phyloP scores from a whole-genome alignment of 2,329 filamentous ascomycete species.

The Aspergillus tubingensis region DNA sequence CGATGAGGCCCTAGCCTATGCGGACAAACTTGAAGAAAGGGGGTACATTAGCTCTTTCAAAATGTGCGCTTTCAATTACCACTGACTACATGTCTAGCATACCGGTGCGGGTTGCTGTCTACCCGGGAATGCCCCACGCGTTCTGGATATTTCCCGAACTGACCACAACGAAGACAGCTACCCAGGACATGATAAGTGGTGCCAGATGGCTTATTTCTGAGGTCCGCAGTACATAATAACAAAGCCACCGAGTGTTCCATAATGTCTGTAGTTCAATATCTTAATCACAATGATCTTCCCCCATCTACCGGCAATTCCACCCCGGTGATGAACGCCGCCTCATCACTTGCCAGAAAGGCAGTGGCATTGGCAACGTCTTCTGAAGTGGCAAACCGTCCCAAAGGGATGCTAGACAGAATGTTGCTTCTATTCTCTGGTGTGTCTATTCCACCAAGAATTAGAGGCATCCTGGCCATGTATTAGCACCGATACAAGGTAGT shows the following conservation, averaged over 20 bases:
- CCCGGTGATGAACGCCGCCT: neutral
- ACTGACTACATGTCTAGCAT: neutral
- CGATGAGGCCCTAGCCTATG: neutral
- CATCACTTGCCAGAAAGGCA: neutral
- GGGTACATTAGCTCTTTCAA: neutral
- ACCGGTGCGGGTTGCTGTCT: neutral
- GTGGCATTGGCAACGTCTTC: neutral
- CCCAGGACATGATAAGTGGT: neutral
- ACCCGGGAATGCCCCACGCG: neutral
- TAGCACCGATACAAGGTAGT: neutral
- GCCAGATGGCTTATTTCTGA: neutral
- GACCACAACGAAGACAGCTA: neutral
- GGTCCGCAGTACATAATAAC: neutral
- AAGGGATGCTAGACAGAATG: neutral
- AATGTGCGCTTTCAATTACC: neutral
- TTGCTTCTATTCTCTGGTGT: neutral
- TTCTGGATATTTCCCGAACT: neutral
- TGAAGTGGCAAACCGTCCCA: neutral
- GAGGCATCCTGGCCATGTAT: neutral
- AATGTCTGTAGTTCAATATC: too few species aligned
- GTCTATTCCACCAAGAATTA: neutral
- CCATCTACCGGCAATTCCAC: neutral
- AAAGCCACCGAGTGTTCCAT: too few species aligned
- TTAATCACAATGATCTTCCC: neutral
- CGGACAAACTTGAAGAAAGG: neutral